A percentile compares a stretch with the other conserved stretches of the same genome.
Conservation (phyloP, 768 basidiomycete genomes). For the Daedaleopsis nitida region DNA sequence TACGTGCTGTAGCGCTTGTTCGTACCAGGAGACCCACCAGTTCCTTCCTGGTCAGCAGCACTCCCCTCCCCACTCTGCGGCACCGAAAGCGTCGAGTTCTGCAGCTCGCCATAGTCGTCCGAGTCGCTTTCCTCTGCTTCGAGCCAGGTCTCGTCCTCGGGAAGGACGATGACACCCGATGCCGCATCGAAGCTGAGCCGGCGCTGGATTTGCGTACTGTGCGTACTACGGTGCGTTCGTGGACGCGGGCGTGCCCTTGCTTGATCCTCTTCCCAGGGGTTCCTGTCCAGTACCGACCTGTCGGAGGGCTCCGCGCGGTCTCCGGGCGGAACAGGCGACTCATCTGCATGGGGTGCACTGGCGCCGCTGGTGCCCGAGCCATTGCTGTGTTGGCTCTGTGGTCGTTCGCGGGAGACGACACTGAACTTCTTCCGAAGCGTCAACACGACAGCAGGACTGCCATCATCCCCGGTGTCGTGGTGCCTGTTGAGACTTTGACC, state of each 20-base stretch:
- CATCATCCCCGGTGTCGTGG: constrained; percentile 40
- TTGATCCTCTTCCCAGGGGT: constrained; percentile 66
- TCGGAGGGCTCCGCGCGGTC: constrained; percentile 14
- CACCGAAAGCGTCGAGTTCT: constrained; percentile 44
- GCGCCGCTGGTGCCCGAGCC: constrained; percentile 4
- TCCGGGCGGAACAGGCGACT: background rate
- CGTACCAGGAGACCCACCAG: constrained; percentile 35
- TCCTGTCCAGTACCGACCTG: constrained; percentile 28
- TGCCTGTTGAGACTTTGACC: constrained; percentile 35
- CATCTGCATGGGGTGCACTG: background rate
- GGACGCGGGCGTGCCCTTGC: constrained; percentile 33
- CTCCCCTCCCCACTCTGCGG: constrained; percentile 23
- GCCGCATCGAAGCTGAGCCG: constrained; percentile 84
- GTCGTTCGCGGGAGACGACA: constrained; percentile 36
- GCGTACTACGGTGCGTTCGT: constrained; percentile 12
- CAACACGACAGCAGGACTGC: constrained; percentile 73
- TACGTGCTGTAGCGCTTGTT: constrained; percentile 74
- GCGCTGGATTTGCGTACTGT: constrained; percentile 42
- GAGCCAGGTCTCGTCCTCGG: constrained; percentile 70
- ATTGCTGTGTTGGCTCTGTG: constrained; percentile 13
- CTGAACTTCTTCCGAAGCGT: constrained; percentile 77
- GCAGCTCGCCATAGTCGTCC: constrained; percentile 51
- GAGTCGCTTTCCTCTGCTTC: constrained; percentile 48
- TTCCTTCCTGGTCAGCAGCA: constrained; percentile 23
- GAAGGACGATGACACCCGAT: constrained; percentile 86